phyloP scores from a whole-genome alignment of 2,329 filamentous ascomycete genomes.

The Colletotrichum sp. region DNA sequence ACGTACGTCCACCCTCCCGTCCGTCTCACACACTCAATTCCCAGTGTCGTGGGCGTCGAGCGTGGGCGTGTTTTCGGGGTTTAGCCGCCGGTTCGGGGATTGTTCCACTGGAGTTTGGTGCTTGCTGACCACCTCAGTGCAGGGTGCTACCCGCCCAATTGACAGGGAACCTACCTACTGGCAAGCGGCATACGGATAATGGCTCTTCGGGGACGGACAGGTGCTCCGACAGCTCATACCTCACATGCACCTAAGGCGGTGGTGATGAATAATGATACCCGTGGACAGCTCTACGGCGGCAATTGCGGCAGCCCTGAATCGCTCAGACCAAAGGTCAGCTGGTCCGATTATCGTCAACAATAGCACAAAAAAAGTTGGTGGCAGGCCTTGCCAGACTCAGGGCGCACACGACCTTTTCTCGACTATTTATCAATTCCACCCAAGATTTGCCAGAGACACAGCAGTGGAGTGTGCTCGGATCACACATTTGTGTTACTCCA shows the following conservation, averaged over 20 bases:
- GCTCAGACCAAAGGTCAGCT: neutral
- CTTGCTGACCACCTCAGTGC: neutral
- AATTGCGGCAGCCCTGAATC: neutral
- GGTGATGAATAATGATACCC: neutral
- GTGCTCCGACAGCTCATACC: neutral
- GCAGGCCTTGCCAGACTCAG: neutral
- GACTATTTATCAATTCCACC: neutral
- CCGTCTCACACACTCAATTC: neutral
- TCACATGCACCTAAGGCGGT: neutral
- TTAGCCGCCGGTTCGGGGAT: conserved; percentile 16
- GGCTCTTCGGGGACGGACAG: neutral
- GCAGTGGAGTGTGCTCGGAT: neutral
- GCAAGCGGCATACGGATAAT: neutral
- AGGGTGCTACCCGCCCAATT: neutral
- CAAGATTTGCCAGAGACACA: neutral
- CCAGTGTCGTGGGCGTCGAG: neutral
- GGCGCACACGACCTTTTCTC: neutral
- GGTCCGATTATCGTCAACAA: neutral
- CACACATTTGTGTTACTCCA: neutral
- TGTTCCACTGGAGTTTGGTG: neutral
- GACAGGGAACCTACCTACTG: neutral
- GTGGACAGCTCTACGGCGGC: neutral
- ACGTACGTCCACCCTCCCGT: neutral
- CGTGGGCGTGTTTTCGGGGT: conserved; percentile 10
- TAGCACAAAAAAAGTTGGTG: neutral